phyloP scores from a whole-genome alignment of 2,329 filamentous ascomycete species.

The Xylaria sp. region DNA sequence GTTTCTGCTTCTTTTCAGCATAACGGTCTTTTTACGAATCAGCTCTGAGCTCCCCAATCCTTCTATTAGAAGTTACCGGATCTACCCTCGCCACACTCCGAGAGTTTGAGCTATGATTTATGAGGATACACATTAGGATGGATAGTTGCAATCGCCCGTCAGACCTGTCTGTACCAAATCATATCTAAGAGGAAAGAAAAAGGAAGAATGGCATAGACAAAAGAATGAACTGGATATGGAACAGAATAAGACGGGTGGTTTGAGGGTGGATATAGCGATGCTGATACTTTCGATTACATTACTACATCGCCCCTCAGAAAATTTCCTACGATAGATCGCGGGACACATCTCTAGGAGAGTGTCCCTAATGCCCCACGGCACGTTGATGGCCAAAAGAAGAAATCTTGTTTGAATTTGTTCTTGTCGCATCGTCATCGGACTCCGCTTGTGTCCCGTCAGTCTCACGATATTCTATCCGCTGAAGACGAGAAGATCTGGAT shows the following conservation, averaged over 20 bases:
- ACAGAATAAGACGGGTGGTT: constrained; percentile 27
- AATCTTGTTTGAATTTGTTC: constrained; percentile 5
- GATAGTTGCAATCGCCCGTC: constrained; percentile 27
- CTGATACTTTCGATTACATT: constrained; percentile 28
- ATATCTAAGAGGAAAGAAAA: constrained; percentile 21
- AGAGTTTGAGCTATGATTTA: constrained; percentile 34
- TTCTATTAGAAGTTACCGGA: constrained; percentile 29
- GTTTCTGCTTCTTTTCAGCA: constrained; percentile 47
- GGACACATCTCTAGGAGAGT: constrained; percentile 26
- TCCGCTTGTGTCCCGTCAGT: background rate
- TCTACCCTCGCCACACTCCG: constrained; percentile 19
- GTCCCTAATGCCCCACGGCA: constrained; percentile 37
- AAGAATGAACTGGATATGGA: constrained; percentile 32
- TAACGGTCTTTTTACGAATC: constrained; percentile 40
- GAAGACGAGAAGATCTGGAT: background rate
- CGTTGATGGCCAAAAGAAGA: constrained; percentile 29
- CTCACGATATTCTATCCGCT: background rate
- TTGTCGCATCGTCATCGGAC: constrained; percentile 4
- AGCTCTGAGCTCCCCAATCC: constrained; percentile 16
- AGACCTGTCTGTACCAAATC: constrained; percentile 33
- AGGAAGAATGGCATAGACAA: constrained; percentile 38
- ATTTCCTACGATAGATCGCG: constrained; percentile 33
- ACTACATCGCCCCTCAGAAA: constrained; percentile 18
- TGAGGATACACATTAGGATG: constrained; percentile 33
- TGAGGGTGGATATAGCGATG: constrained; percentile 35